Evolutionary conservation across 768 basidiomycete species (phyloP).

Genomic region (Scleroderma bovista): DNA sequence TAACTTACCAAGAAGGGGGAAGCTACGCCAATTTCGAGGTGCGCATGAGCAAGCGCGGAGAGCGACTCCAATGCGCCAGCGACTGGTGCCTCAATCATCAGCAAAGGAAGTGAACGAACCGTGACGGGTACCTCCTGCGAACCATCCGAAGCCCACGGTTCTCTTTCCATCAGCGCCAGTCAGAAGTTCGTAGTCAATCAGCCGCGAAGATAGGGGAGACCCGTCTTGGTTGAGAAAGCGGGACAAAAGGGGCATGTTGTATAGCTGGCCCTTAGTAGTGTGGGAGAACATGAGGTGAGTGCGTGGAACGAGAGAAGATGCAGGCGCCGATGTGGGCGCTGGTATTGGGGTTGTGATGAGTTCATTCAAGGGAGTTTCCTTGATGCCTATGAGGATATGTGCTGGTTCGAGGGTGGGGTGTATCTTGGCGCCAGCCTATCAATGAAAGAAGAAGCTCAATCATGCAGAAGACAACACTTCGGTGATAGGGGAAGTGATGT

Average conservation of each 20-base stretch:
- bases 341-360: slow-evolving; percentile 44
- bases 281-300: slow-evolving; percentile 93
- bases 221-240: slow-evolving; percentile 44
- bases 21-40: slow-evolving; percentile 73
- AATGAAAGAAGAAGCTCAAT: slow-evolving; percentile 1
- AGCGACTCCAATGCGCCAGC: slow-evolving; percentile 83
- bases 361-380: slow-evolving; percentile 71
- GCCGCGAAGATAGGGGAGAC: slow-evolving; percentile 33
- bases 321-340: slow-evolving; percentile 11
- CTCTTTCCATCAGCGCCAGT: slow-evolving; percentile 59
- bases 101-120: background rate
- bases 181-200: slow-evolving; percentile 86
- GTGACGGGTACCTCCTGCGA: slow-evolving; percentile 67
- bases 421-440: slow-evolving; percentile 73
- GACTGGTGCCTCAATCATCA: slow-evolving; percentile 39
- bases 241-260: slow-evolving; percentile 76
- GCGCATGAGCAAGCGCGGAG: slow-evolving; percentile 68
- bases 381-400: slow-evolving; percentile 82
- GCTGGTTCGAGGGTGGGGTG: slow-evolving; percentile 51
- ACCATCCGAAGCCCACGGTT: slow-evolving; percentile 89
- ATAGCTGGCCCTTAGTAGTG: slow-evolving; percentile 80
- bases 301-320: slow-evolving; percentile 33
- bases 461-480: background rate
- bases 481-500: too few relatives aligned
- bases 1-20: slow-evolving; percentile 73